phyloP scores from a whole-genome alignment of 371 early-diverging fungal species.

The Mucor piriformis region DNA sequence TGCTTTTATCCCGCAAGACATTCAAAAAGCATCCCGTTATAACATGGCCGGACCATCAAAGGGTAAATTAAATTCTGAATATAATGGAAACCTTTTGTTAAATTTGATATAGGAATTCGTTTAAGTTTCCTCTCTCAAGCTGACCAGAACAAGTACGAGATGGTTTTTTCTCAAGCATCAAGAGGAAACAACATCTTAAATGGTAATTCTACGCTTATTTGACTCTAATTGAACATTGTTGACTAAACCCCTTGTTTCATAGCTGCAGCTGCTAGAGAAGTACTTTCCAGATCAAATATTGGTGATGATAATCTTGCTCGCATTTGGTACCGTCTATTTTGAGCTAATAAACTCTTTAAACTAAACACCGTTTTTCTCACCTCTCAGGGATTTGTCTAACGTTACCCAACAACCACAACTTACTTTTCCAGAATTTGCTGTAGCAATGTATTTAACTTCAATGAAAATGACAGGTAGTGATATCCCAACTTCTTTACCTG shows the following conservation, averaged over 20 bases:
- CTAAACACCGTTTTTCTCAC: background rate
- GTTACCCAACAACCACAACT: constrained; percentile 51
- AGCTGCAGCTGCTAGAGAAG: constrained; percentile 47
- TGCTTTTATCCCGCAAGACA: no score
- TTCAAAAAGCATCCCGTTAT: background rate
- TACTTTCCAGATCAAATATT: constrained; percentile 48
- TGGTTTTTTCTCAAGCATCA: constrained; percentile 46
- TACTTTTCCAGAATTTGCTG: constrained; percentile 63
- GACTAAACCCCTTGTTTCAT: background rate
- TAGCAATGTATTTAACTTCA: constrained; percentile 62
- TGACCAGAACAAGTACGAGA: constrained; percentile 51
- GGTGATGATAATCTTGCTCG: constrained; percentile 49
- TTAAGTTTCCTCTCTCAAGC: constrained; percentile 49
- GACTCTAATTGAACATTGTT: background rate
- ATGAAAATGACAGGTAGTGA: constrained; percentile 52
- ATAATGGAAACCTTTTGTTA: background rate
- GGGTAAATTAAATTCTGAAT: background rate
- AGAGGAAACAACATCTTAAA: constrained; percentile 30
- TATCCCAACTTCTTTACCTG: constrained; percentile 46
- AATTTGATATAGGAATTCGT: constrained; percentile 33
- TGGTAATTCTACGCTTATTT: constrained; percentile 24
- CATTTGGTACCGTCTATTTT: constrained; percentile 40
- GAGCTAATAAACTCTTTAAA: background rate
- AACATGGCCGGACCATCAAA: constrained; percentile 35
- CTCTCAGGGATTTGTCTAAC: constrained; percentile 49